These are phyloP conservation scores for Orychophragmus violaceus DNA, from an alignment of 345 rosid genomes.

Conservation along the genomic window DNA sequence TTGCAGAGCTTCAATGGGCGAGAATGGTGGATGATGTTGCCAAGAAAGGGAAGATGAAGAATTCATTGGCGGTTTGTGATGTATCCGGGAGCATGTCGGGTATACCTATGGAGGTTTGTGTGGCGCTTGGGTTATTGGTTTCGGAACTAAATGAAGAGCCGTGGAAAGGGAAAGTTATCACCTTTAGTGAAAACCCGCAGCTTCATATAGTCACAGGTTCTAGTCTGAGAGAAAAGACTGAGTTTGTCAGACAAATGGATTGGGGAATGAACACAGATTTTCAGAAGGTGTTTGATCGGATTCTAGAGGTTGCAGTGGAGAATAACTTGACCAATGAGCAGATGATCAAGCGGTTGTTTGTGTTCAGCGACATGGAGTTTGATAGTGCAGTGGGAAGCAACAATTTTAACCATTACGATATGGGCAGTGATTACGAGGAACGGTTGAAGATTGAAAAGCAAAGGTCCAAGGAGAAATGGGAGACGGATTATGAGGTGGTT, in stretches of 20 bases:
- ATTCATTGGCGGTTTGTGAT: constrained; percentile 47
- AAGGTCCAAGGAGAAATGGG: constrained; percentile 28
- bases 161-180: constrained; percentile 58
- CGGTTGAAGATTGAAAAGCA: neutral
- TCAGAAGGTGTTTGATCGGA: constrained; percentile 47
- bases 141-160: constrained; percentile 54
- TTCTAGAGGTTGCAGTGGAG: constrained; percentile 38
- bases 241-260: constrained; percentile 29
- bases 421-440: neutral
- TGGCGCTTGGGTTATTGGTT: constrained; percentile 49
- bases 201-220: constrained; percentile 37
- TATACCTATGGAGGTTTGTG: constrained; percentile 49
- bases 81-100: constrained; percentile 51
- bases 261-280: constrained; percentile 41
- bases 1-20: constrained; percentile 57
- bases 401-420: neutral
- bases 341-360: constrained; percentile 56
- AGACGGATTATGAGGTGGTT: constrained; percentile 40
- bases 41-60: constrained; percentile 43
- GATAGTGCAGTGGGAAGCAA: constrained; percentile 20
- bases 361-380: constrained; percentile 69
- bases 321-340: constrained; percentile 39
- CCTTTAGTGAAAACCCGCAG: constrained; percentile 38
- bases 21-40: constrained; percentile 52
- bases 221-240: constrained; percentile 29